These are phyloP conservation scores for Dictyostelium brefeldianum DNA, from an alignment of 78 protist genomes.

Conservation along the genomic window DNA sequence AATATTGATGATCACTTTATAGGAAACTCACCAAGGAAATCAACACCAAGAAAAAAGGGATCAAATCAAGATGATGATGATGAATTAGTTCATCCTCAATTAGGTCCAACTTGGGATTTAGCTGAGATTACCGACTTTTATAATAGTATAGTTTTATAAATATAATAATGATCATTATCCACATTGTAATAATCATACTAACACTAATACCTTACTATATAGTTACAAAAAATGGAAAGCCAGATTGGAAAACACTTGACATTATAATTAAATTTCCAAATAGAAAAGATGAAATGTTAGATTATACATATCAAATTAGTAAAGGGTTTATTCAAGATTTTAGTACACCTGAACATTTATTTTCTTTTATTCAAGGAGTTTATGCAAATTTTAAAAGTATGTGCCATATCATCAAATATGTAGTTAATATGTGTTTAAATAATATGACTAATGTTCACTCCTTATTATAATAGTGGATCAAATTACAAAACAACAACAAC, in stretches of 20 bases:
- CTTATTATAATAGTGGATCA: not conserved
- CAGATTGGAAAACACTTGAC: constrained; percentile 33
- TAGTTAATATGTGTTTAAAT: too few relatives aligned
- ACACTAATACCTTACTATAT: not conserved
- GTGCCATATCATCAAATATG: too few relatives aligned
- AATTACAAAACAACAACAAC: not conserved
- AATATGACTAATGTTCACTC: not conserved
- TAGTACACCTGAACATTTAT: not conserved
- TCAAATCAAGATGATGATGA: not conserved
- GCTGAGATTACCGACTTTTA: constrained; percentile 38
- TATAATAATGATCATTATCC: not conserved
- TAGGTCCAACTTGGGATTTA: constrained; percentile 46
- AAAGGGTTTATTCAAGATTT: not conserved
- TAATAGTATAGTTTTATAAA: constrained; percentile 16
- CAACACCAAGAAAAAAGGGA: constrained; percentile 20
- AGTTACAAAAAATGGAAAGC: constrained; percentile 35
- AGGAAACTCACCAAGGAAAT: constrained; percentile 5
- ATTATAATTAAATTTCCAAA: constrained; percentile 50
- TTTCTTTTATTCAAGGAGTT: not conserved
- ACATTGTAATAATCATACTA: not conserved
- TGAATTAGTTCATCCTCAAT: constrained; percentile 18
- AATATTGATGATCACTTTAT: not conserved
- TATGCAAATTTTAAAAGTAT: constrained; percentile 6
- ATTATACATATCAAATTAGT: constrained; percentile 18
- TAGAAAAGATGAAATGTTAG: constrained; percentile 59